Evolutionary conservation across 495 filamentous ascomycete species (phyloP).

Genomic region (Chaetomium tenue): DNA sequence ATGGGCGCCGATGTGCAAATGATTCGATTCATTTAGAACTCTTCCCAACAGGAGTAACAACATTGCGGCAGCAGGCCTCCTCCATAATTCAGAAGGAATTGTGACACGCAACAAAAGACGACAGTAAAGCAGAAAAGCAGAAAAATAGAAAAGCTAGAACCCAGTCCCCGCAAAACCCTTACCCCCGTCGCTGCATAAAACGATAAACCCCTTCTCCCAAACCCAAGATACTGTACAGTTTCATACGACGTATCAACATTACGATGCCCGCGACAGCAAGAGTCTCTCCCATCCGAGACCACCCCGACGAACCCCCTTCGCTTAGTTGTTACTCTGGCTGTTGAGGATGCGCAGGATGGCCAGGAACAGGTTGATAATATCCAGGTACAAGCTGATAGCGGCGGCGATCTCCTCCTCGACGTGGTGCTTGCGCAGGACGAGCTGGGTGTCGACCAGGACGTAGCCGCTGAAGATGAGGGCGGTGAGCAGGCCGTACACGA

Average conservation of each 20-base stretch:
- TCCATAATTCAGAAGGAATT: background rate
- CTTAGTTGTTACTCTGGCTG: constrained; percentile 78
- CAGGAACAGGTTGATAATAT: constrained; percentile 95
- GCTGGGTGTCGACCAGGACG: constrained; percentile 92
- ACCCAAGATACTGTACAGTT: background rate
- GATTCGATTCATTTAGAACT: background rate
- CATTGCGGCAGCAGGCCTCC: background rate
- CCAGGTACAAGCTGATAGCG: constrained; percentile 90
- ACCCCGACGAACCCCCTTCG: background rate
- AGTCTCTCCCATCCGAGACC: background rate
- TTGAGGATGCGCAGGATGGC: constrained; percentile 89
- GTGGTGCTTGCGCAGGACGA: constrained; percentile 92
- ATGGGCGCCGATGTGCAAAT: background rate
- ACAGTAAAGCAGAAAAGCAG: background rate
- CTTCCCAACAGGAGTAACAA: background rate
- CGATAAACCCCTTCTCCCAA: background rate
- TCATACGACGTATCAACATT: background rate
- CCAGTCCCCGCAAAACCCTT: background rate
- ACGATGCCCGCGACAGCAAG: background rate
- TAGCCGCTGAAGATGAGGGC: constrained; percentile 91
- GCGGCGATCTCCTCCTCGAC: constrained; percentile 99
- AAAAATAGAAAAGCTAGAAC: constrained; percentile 3
- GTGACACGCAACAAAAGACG: too few species aligned
- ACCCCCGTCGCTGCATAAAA: background rate
- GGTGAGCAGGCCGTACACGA: constrained; percentile 74